Percentiles rank a stretch among this genome's conserved stretches.
These are phyloP conservation scores for Logfia minima DNA, from an alignment of 129 eudicot genomes.

Conservation along the genomic window DNA sequence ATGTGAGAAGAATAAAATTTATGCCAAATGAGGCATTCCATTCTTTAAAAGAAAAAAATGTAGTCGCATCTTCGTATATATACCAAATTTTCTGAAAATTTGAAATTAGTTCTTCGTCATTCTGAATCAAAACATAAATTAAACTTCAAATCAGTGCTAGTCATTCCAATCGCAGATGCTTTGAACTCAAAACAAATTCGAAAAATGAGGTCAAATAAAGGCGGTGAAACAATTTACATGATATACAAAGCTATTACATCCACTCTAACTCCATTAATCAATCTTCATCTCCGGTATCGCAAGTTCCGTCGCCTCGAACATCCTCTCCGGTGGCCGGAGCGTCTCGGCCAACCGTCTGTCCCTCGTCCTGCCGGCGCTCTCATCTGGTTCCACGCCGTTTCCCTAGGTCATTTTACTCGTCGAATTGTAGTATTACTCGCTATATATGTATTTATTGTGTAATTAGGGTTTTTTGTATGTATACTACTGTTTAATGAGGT, in stretches of 20 bases:
- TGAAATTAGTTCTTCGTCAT: no score
- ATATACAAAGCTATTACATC: conserved; percentile 57
- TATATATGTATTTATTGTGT: neutral
- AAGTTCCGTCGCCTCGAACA: conserved; percentile 78
- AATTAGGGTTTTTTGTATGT: neutral
- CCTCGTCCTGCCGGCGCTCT: conserved; percentile 73
- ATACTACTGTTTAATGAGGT: neutral
- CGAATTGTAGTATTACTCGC: neutral
- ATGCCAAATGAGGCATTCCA: no score
- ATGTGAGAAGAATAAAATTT: no score
- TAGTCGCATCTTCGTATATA: no score
- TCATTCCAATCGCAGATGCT: neutral
- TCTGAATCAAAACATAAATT: no score
- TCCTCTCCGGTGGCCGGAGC: conserved; percentile 83
- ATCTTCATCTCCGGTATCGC: conserved; percentile 80
- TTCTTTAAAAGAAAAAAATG: no score
- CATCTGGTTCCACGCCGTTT: conserved; percentile 95
- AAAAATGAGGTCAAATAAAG: conserved; percentile 38
- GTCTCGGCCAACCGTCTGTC: conserved; percentile 80
- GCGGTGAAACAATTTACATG: conserved; percentile 53
- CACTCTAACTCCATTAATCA: conserved; percentile 61
- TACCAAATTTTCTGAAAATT: no score
- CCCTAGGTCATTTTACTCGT: conserved; percentile 53
- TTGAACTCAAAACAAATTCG: neutral
- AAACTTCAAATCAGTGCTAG: no score